These are phyloP conservation scores for Paramecium bursaria DNA, from an alignment of 73 alveolate species.

Conservation along the genomic window DNA sequence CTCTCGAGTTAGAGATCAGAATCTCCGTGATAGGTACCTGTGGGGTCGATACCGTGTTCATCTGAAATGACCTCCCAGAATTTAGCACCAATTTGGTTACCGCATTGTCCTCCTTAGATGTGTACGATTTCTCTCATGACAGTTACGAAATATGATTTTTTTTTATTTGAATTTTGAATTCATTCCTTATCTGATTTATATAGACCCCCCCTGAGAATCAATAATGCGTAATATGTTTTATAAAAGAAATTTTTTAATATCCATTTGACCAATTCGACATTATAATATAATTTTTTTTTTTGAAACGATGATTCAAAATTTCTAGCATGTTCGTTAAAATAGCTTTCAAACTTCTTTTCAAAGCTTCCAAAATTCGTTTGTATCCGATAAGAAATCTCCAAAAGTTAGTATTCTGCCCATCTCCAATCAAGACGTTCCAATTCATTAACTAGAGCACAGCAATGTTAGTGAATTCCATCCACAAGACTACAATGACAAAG, in stretches of 20 bases:
- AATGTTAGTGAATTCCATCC: too few species aligned
- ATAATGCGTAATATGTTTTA: background rate
- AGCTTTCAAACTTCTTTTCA: too few species aligned
- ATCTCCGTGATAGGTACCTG: slow-evolving; percentile 99
- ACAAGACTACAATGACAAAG: too few species aligned
- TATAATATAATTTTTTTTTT: background rate
- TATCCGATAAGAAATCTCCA: too few species aligned
- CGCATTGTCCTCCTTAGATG: slow-evolving; percentile 99
- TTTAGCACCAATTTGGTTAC: slow-evolving; percentile 99
- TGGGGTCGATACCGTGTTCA: slow-evolving; percentile 99
- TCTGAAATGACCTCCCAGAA: slow-evolving; percentile 99
- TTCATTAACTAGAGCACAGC: too few species aligned
- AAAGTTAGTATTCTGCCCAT: too few species aligned
- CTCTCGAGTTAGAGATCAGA: slow-evolving; percentile 95
- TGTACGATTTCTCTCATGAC: slow-evolving; percentile 98
- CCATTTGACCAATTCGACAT: background rate
- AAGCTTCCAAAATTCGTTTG: too few species aligned
- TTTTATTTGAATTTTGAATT: slow-evolving; percentile 61
- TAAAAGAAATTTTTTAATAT: slow-evolving; percentile 10
- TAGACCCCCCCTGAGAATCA: slow-evolving; percentile 30
- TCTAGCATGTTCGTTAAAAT: too few species aligned
- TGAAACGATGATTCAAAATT: slow-evolving; percentile 3
- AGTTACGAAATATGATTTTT: slow-evolving; percentile 59
- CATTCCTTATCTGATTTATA: background rate
- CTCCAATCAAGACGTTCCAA: too few species aligned